These are phyloP conservation scores for Candida parachauliodes DNA, from an alignment of 805 yeast genomes.

Conservation along the genomic window DNA sequence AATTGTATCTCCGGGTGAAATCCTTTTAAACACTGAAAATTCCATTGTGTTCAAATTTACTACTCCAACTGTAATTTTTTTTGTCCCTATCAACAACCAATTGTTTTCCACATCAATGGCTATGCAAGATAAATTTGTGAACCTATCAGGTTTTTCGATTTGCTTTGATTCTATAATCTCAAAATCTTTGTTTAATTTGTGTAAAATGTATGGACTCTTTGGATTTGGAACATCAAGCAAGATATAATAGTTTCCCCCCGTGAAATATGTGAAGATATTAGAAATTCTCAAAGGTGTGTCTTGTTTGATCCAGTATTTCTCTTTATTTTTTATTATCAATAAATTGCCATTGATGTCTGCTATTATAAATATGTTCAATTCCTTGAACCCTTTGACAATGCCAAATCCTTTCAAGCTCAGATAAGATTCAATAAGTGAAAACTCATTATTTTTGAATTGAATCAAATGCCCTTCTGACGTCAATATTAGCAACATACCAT, in stretches of 20 bases:
- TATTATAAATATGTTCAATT: slow-evolving; percentile 25
- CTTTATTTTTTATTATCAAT: slow-evolving; percentile 32
- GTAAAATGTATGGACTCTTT: slow-evolving; percentile 46
- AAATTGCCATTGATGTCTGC: slow-evolving; percentile 35
- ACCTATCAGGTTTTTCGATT: slow-evolving; percentile 38
- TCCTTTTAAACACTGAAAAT: slow-evolving; percentile 37
- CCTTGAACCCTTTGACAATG: slow-evolving; percentile 38
- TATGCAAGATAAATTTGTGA: slow-evolving; percentile 58
- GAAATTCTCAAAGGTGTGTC: slow-evolving; percentile 41
- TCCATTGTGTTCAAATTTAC: slow-evolving; percentile 37
- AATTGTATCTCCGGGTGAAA: slow-evolving; percentile 65
- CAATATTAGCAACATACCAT: slow-evolving; percentile 44
- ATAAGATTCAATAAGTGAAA: slow-evolving; percentile 1
- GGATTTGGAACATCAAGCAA: slow-evolving; percentile 70
- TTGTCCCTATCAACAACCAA: slow-evolving; percentile 61
- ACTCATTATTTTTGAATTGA: slow-evolving; percentile 23
- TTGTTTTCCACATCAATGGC: slow-evolving; percentile 34
- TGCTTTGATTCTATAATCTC: slow-evolving; percentile 23
- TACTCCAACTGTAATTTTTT: slow-evolving; percentile 63
- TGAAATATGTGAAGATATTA: slow-evolving; percentile 39
- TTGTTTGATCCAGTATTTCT: slow-evolving; percentile 20
- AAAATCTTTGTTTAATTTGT: slow-evolving; percentile 23
- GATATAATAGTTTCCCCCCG: slow-evolving; percentile 26
- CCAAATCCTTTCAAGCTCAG: slow-evolving; percentile 36
- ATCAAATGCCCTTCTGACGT: slow-evolving; percentile 61